Evolutionary conservation across 768 basidiomycete genomes (phyloP).

Genomic region (Lanmaoa pseudosensibilis): DNA sequence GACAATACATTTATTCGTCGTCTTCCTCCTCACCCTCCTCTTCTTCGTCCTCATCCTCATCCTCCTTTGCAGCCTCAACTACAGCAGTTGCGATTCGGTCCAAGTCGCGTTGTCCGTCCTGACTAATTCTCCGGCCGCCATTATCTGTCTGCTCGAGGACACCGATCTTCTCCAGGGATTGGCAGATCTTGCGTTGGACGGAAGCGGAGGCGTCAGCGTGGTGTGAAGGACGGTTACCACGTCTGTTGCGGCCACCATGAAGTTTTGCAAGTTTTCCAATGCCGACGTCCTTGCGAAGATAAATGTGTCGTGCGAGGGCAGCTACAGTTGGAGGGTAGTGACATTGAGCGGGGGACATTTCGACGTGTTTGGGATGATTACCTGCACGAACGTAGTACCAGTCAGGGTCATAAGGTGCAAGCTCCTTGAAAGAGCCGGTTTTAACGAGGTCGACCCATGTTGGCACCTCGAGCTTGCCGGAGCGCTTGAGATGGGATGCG

Average conservation of each 20-base stretch:
- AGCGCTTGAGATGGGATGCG: slow-evolving; percentile 94
- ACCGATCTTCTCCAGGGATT: slow-evolving; percentile 97
- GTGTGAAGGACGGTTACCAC: slow-evolving; percentile 96
- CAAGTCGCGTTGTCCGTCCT: slow-evolving; percentile 95
- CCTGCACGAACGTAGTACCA: slow-evolving; percentile 99
- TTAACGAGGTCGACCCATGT: slow-evolving; percentile 99
- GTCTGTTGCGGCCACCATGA: slow-evolving; percentile 93
- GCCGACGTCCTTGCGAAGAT: slow-evolving; percentile 97
- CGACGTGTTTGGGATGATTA: slow-evolving; percentile 40
- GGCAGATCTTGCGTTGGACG: slow-evolving; percentile 94
- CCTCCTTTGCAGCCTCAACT: slow-evolving; percentile 72
- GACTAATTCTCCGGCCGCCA: slow-evolving; percentile 93
- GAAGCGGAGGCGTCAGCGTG: slow-evolving; percentile 83
- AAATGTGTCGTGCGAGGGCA: slow-evolving; percentile 97
- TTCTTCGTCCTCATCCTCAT: slow-evolving; percentile 72
- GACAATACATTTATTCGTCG: slow-evolving; percentile 29
- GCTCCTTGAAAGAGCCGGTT: slow-evolving; percentile 96
- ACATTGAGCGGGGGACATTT: neutral
- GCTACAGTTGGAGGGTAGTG: slow-evolving; percentile 45
- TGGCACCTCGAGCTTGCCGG: slow-evolving; percentile 98
- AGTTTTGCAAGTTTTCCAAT: slow-evolving; percentile 93
- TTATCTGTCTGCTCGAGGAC: slow-evolving; percentile 92
- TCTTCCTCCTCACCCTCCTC: slow-evolving; percentile 65
- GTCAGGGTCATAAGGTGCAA: slow-evolving; percentile 97
- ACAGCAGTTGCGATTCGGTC: slow-evolving; percentile 92